These are phyloP conservation scores for Nasturtium officinale DNA, from an alignment of 345 rosid species.

Conservation along the genomic window DNA sequence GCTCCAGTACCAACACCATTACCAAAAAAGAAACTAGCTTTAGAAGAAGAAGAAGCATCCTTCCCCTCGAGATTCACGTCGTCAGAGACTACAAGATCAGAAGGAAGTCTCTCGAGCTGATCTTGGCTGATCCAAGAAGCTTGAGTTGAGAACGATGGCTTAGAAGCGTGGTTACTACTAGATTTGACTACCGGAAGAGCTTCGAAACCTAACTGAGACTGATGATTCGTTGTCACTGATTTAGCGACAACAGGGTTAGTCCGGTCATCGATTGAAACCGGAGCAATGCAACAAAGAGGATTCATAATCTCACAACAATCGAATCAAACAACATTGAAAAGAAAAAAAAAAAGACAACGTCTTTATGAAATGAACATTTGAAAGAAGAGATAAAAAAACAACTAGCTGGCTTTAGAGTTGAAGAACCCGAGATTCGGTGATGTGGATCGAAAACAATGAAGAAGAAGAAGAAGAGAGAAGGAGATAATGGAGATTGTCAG, in stretches of 20 bases:
- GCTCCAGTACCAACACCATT: conserved; percentile 48
- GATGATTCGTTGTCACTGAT: conserved; percentile 46
- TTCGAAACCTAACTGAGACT: conserved; percentile 53
- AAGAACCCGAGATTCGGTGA: conserved; percentile 34
- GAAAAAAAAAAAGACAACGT: too few relatives aligned
- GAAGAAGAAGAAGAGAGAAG: conserved; percentile 3
- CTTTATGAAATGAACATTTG: background rate
- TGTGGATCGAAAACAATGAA: conserved; percentile 22
- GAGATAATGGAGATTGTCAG: conserved; percentile 44
- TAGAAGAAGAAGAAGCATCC: conserved; percentile 47
- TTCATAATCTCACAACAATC: conserved; percentile 50
- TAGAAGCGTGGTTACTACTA: conserved; percentile 48
- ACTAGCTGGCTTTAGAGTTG: background rate
- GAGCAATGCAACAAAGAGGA: conserved; percentile 99
- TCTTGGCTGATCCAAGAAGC: conserved; percentile 61
- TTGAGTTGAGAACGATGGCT: conserved; percentile 59
- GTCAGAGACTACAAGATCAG: conserved; percentile 31
- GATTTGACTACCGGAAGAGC: conserved; percentile 29
- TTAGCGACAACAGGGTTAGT: conserved; percentile 60
- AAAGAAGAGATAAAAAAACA: background rate
- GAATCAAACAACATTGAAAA: conserved; percentile 30
- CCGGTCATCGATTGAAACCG: conserved; percentile 91
- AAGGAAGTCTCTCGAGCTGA: conserved; percentile 45
- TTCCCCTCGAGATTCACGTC: conserved; percentile 45
- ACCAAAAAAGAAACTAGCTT: conserved; percentile 44